A percentile compares a stretch with the other conserved stretches of the same genome.
These are phyloP conservation scores for Calycina marina DNA, from an alignment of 2,329 filamentous ascomycete genomes.

Conservation along the genomic window DNA sequence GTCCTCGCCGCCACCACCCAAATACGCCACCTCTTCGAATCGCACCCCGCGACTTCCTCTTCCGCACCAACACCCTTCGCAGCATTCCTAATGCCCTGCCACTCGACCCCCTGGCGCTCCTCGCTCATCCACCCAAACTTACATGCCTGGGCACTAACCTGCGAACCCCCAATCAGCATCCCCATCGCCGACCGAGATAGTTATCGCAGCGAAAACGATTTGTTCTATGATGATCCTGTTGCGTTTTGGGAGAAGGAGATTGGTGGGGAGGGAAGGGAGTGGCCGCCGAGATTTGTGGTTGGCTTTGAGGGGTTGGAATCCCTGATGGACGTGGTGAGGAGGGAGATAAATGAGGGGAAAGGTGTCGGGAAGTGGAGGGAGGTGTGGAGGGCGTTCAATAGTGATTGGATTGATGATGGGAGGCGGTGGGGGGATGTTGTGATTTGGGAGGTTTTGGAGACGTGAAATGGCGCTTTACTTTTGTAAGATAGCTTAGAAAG, in stretches of 20 bases:
- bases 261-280: slow-evolving; percentile 23
- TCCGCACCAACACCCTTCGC: slow-evolving; percentile 34
- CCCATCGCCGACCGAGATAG: slow-evolving; percentile 43
- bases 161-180: slow-evolving; percentile 70
- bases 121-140: slow-evolving; percentile 66
- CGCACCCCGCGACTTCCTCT: slow-evolving; percentile 28
- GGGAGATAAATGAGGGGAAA: slow-evolving; percentile 25
- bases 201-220: slow-evolving; percentile 83
- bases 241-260: slow-evolving; percentile 34
- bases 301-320: slow-evolving; percentile 45
- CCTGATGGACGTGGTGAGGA: slow-evolving; percentile 30
- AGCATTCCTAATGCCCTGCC: slow-evolving; percentile 87
- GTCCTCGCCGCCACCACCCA: slow-evolving; percentile 60
- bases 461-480: no score
- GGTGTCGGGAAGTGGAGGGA: slow-evolving; percentile 28
- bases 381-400: slow-evolving; percentile 44
- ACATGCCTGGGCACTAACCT: slow-evolving; percentile 71
- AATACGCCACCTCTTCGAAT: slow-evolving; percentile 60
- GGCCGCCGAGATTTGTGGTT: slow-evolving; percentile 43
- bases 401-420: slow-evolving; percentile 47
- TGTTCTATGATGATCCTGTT: slow-evolving; percentile 60
- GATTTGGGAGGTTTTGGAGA: slow-evolving; percentile 39
- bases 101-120: slow-evolving; percentile 89
- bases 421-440: slow-evolving; percentile 40
- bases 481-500: no score